These are phyloP conservation scores for Coniochaeta ligniaria DNA, from an alignment of 2,329 filamentous ascomycete genomes.

Conservation along the genomic window DNA sequence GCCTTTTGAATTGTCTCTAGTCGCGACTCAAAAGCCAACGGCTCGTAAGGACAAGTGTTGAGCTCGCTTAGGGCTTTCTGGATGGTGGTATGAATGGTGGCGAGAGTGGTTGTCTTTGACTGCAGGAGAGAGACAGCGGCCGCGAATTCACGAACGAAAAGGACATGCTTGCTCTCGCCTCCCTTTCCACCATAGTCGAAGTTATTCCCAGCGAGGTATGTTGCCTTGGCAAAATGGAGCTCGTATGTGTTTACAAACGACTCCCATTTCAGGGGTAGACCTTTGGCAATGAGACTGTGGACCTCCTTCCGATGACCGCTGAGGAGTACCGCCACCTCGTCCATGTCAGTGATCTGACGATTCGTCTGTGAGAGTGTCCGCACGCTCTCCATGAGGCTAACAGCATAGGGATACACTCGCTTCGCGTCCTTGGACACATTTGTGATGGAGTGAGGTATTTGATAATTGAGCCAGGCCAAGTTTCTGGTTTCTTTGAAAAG, in stretches of 20 bases:
- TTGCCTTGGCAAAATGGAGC: slow-evolving; percentile 66
- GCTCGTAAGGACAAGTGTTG: slow-evolving; percentile 75
- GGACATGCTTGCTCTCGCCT: slow-evolving; percentile 85
- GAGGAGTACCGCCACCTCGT: slow-evolving; percentile 77
- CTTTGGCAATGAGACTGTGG: slow-evolving; percentile 74
- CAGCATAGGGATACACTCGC: slow-evolving; percentile 93
- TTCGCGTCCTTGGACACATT: slow-evolving; percentile 99
- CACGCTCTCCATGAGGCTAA: slow-evolving; percentile 98
- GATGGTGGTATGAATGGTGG: slow-evolving; percentile 69
- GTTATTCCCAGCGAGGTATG: slow-evolving; percentile 44
- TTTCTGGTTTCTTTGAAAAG: slow-evolving; percentile 98
- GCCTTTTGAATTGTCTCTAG: slow-evolving; percentile 83
- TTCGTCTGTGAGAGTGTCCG: slow-evolving; percentile 85
- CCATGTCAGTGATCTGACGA: slow-evolving; percentile 76
- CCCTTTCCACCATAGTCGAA: slow-evolving; percentile 53
- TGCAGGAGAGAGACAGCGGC: slow-evolving; percentile 82
- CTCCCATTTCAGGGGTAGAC: slow-evolving; percentile 89
- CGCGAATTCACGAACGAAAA: slow-evolving; percentile 93
- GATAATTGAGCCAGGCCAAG: slow-evolving; percentile 88
- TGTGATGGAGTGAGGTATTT: slow-evolving; percentile 88
- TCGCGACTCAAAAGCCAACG: slow-evolving; percentile 69
- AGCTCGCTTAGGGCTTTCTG: slow-evolving; percentile 81
- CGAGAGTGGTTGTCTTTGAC: slow-evolving; percentile 73
- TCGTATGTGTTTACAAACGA: slow-evolving; percentile 98
- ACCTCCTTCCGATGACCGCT: slow-evolving; percentile 91